These are phyloP conservation scores for Quercus tomentella DNA, from an alignment of 331 rosid species.

Conservation along the genomic window DNA sequence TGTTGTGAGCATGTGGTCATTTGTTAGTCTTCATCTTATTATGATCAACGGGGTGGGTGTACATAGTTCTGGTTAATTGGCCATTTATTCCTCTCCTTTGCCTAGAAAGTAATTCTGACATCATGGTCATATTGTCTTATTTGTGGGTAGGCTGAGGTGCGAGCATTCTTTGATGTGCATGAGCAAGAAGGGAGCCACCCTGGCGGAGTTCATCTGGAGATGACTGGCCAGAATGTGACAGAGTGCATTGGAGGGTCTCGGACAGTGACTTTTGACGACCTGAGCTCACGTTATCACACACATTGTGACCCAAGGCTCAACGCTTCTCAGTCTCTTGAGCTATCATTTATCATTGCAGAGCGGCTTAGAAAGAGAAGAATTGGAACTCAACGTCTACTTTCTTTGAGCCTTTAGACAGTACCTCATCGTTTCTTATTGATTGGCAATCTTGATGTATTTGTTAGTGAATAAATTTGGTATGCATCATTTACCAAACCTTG, in stretches of 20 bases:
- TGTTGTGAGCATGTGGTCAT: background rate
- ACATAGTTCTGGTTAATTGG: too few species aligned
- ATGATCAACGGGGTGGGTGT: too few species aligned
- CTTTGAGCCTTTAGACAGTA: conserved; percentile 20
- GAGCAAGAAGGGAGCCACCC: conserved; percentile 82
- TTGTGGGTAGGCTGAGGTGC: conserved; percentile 55
- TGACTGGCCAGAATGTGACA: conserved; percentile 77
- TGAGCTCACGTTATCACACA: conserved; percentile 71
- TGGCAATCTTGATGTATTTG: conserved; percentile 15
- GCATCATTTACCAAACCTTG: background rate
- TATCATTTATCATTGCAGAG: conserved; percentile 63
- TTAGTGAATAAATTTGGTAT: conserved; percentile 28
- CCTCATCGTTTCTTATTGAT: background rate
- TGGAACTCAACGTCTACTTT: conserved; percentile 31
- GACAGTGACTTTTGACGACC: conserved; percentile 64
- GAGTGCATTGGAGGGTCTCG: conserved; percentile 78
- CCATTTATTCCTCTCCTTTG: too few species aligned
- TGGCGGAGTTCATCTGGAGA: conserved; percentile 69
- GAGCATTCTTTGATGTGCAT: conserved; percentile 76
- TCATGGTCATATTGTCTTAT: background rate
- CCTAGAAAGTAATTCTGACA: too few species aligned
- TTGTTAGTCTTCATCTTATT: background rate
- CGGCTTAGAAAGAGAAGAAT: conserved; percentile 70
- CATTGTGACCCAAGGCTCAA: conserved; percentile 76
- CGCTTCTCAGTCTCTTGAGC: conserved; percentile 76